Evolutionary conservation across 805 yeast species (phyloP).

Genomic region (Maudiozyma saulgeensis): DNA sequence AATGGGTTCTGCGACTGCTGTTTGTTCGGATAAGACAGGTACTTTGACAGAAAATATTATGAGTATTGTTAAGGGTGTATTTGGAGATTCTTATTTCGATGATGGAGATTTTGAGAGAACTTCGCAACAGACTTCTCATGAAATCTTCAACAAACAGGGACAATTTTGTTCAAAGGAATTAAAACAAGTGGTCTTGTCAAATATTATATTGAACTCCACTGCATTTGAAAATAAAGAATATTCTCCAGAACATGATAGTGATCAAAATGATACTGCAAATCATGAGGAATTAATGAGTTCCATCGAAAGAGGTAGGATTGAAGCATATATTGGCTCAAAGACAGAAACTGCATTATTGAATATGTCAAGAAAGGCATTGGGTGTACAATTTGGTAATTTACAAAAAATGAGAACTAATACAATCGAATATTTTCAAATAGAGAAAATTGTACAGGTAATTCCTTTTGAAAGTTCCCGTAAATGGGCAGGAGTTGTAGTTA

Average conservation of each 20-base stretch:
- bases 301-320: constrained; percentile 27
- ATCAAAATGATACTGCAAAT: not conserved
- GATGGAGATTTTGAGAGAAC: constrained; percentile 30
- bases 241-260: not conserved
- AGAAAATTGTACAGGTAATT: constrained; percentile 52
- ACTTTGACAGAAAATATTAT: constrained; percentile 89
- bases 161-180: constrained; percentile 10
- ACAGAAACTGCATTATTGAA: constrained; percentile 84
- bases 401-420: constrained; percentile 36
- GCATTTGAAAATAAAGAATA: constrained; percentile 66
- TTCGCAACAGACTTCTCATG: not conserved
- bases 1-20: constrained; percentile 97
- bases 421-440: constrained; percentile 20
- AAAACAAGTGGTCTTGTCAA: constrained; percentile 34
- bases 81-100: constrained; percentile 53
- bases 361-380: constrained; percentile 51
- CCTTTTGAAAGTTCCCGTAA: constrained; percentile 91
- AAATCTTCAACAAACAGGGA: constrained; percentile 5
- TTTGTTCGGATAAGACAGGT: constrained; percentile 96
- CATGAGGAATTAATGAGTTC: constrained; percentile 11
- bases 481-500: constrained; percentile 79
- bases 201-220: constrained; percentile 72
- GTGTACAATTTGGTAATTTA: constrained; percentile 32
- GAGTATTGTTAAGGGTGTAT: constrained; percentile 74
- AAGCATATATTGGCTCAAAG: constrained; percentile 79